These are phyloP conservation scores for Macrophomina pseudophaseolina DNA, from an alignment of 2,329 filamentous ascomycete species.

Conservation along the genomic window DNA sequence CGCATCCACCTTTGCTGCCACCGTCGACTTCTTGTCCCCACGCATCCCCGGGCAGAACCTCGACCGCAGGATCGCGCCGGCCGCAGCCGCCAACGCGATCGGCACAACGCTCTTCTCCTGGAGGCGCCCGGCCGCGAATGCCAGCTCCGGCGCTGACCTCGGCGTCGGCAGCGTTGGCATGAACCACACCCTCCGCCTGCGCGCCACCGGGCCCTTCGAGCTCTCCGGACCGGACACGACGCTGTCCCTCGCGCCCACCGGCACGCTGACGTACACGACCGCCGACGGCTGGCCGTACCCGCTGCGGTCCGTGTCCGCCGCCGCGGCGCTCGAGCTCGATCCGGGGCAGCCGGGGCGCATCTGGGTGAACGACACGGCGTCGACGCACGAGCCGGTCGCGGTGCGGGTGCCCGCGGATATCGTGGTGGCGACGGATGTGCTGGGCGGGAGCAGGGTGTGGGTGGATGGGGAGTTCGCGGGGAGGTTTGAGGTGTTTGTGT, in stretches of 20 bases:
- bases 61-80: constrained; percentile 45
- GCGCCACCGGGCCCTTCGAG: constrained; percentile 49
- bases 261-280: constrained; percentile 50
- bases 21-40: constrained; percentile 49
- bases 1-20: constrained; percentile 53
- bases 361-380: constrained; percentile 54
- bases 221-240: constrained; percentile 52
- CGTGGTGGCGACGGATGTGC: constrained; percentile 52
- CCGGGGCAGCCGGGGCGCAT: constrained; percentile 60
- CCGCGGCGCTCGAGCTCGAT: constrained; percentile 55
- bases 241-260: constrained; percentile 38
- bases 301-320: constrained; percentile 61
- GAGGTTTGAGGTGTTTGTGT: constrained; percentile 48
- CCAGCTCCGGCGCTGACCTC: constrained; percentile 63
- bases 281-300: constrained; percentile 56
- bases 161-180: constrained; percentile 62
- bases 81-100: background rate
- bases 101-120: constrained; percentile 56
- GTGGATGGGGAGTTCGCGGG: constrained; percentile 55
- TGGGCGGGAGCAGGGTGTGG: constrained; percentile 50
- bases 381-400: constrained; percentile 52
- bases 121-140: constrained; percentile 62
- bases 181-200: constrained; percentile 33
- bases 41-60: constrained; percentile 44
- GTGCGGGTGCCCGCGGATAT: constrained; percentile 47